Percentiles rank a stretch among this genome's conserved stretches.
Conservation (phyloP, 768 basidiomycete genomes). For the Macrolepiota dolichaula region DNA sequence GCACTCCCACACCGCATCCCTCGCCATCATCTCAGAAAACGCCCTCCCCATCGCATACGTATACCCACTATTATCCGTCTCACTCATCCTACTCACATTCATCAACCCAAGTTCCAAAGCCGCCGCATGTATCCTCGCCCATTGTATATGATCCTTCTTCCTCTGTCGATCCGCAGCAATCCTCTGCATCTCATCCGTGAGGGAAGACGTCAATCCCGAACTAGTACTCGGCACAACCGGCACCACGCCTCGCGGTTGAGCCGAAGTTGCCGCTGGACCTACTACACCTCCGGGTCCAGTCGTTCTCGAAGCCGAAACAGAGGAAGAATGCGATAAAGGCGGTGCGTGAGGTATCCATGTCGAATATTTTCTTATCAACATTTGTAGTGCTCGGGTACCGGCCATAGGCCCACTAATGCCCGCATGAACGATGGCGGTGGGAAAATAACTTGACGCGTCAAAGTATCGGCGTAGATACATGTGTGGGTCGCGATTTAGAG, state of each 20-base stretch:
- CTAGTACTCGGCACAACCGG: slow-evolving; percentile 14
- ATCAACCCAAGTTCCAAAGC: slow-evolving; percentile 59
- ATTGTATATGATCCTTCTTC: slow-evolving; percentile 61
- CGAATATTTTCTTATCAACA: slow-evolving; percentile 53
- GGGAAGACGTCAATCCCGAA: slow-evolving; percentile 27
- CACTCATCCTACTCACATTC: slow-evolving; percentile 35
- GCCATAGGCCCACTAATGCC: slow-evolving; percentile 53
- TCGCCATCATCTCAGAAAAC: slow-evolving; percentile 57
- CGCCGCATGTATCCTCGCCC: slow-evolving; percentile 65
- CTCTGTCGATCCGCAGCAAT: slow-evolving; percentile 58
- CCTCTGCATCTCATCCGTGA: slow-evolving; percentile 61
- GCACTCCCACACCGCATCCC: slow-evolving; percentile 64
- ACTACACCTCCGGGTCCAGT: background rate
- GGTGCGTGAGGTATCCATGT: slow-evolving; percentile 43
- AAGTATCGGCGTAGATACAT: slow-evolving; percentile 44
- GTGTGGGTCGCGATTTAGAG: slow-evolving; percentile 35
- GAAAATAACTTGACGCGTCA: slow-evolving; percentile 26
- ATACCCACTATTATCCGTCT: slow-evolving; percentile 39
- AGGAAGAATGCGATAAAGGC: slow-evolving; percentile 5
- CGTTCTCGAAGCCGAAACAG: slow-evolving; percentile 13
- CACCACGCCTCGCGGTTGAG: slow-evolving; percentile 1
- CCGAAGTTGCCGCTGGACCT: background rate
- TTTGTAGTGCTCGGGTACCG: slow-evolving; percentile 55
- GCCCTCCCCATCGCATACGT: slow-evolving; percentile 40
- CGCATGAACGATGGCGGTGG: slow-evolving; percentile 46